Conservation (phyloP, 805 yeast genomes). For the Nakazawaea ambrosiae region DNA sequence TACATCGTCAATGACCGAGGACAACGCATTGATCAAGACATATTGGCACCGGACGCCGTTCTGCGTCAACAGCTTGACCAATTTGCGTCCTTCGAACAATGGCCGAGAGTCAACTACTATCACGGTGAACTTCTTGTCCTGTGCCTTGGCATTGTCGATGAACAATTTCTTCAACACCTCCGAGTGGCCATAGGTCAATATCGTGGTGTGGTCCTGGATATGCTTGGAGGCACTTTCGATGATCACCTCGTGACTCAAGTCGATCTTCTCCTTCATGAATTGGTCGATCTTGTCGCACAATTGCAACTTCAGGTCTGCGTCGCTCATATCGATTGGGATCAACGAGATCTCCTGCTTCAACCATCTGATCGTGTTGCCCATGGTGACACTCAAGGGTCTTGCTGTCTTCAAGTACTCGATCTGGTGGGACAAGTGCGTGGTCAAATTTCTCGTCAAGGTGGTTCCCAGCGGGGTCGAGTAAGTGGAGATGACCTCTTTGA, state of each 20-base stretch:
- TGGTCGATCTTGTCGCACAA: constrained; percentile 66
- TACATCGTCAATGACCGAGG: constrained; percentile 77
- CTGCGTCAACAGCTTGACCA: constrained; percentile 57
- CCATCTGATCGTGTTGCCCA: constrained; percentile 99
- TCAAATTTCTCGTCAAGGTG: constrained; percentile 79
- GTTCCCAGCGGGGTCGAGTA: constrained; percentile 83
- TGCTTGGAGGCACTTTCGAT: constrained; percentile 74
- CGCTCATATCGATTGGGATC: constrained; percentile 66
- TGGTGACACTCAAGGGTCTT: constrained; percentile 83
- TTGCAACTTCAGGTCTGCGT: constrained; percentile 57
- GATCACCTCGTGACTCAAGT: constrained; percentile 75
- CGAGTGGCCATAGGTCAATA: constrained; percentile 84
- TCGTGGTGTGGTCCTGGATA: constrained; percentile 67
- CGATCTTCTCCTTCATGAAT: constrained; percentile 79
- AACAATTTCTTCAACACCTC: constrained; percentile 74
- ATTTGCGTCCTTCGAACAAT: constrained; percentile 81
- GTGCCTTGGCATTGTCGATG: constrained; percentile 54
- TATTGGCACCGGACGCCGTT: constrained; percentile 70
- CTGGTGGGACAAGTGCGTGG: constrained; percentile 83
- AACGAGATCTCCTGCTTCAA: constrained; percentile 87
- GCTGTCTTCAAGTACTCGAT: constrained; percentile 88
- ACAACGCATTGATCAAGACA: constrained; percentile 69
- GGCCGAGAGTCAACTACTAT: constrained; percentile 92
- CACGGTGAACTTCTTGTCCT: constrained; percentile 63
- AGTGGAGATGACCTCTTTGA: constrained; percentile 70